phyloP scores from a whole-genome alignment of 1,139 yeast species.

The Saccharomyces hybrid region DNA sequence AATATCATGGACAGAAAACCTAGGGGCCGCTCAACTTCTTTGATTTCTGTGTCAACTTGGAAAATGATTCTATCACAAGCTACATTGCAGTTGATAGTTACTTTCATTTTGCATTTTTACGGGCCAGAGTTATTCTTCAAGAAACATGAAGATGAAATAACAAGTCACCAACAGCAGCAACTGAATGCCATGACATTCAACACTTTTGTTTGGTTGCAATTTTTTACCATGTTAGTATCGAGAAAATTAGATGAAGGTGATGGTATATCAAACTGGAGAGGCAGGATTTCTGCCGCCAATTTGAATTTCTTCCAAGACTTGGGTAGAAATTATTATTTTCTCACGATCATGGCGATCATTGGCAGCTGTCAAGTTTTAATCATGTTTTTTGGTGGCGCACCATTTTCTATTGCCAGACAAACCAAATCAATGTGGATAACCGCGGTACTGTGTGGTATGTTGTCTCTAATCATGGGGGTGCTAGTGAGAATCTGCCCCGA shows the following conservation, averaged over 20 bases:
- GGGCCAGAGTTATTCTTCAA: constrained; percentile 59
- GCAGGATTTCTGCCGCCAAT: constrained; percentile 51
- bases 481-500: constrained; percentile 79
- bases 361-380: constrained; percentile 79
- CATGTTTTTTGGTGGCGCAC: constrained; percentile 96
- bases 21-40: constrained; percentile 70
- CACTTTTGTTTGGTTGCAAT: constrained; percentile 95
- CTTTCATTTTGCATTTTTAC: constrained; percentile 73
- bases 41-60: constrained; percentile 93
- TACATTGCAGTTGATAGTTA: constrained; percentile 62
- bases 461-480: constrained; percentile 75
- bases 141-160: constrained; percentile 28
- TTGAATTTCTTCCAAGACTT: constrained; percentile 79
- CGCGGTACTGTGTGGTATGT: constrained; percentile 73
- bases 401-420: constrained; percentile 74
- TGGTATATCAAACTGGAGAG: constrained; percentile 49
- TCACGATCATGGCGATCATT: constrained; percentile 62
- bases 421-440: constrained; percentile 86
- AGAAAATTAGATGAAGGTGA: constrained; percentile 88
- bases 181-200: constrained; percentile 84
- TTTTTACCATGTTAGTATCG: constrained; percentile 85
- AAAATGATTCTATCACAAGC: constrained; percentile 94
- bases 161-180: constrained; percentile 47
- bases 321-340: constrained; percentile 73
- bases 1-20: constrained; percentile 74